Conservation (phyloP, 139 green algal genomes). For the Coccomyxa sp. region DNA sequence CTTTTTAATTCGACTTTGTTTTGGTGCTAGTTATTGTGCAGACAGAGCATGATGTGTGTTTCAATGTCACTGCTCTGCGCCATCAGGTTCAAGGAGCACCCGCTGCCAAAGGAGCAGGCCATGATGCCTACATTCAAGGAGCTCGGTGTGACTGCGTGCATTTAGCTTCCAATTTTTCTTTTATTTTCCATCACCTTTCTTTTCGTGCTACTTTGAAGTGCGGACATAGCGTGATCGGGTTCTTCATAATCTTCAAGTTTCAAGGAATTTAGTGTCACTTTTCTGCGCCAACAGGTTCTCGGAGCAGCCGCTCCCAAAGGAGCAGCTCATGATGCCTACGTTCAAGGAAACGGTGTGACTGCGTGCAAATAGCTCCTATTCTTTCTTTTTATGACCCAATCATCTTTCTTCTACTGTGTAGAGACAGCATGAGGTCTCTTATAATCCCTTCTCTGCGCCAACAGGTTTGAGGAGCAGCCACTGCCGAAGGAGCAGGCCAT, state of each 20-base stretch:
- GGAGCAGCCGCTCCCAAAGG: conserved; percentile 47
- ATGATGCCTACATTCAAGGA: conserved; percentile 59
- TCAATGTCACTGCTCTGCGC: not conserved
- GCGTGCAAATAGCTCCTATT: not conserved
- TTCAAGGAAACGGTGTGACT: not conserved
- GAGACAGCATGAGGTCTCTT: not conserved
- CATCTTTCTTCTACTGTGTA: not conserved
- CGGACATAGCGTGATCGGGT: not conserved
- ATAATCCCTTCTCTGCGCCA: not conserved
- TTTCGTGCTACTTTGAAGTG: not conserved
- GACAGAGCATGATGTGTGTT: not conserved
- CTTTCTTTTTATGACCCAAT: not conserved
- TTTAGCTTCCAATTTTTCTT: not conserved
- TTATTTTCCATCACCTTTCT: not conserved
- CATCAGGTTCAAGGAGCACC: conserved; percentile 44
- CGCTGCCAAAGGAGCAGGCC: conserved; percentile 38
- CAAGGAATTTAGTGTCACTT: not conserved
- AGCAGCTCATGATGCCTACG: too few species aligned
- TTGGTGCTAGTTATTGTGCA: not conserved
- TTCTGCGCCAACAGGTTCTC: conserved; percentile 28
- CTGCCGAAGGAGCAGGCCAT: conserved; percentile 42
- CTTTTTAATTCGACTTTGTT: not conserved
- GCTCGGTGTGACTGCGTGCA: too few species aligned
- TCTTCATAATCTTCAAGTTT: too few species aligned
- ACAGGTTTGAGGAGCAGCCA: conserved; percentile 44